A percentile compares a stretch with the other conserved stretches of the same genome.
These are phyloP conservation scores for Fusarium burgessii DNA, from an alignment of 2,329 filamentous ascomycete species.

Conservation along the genomic window DNA sequence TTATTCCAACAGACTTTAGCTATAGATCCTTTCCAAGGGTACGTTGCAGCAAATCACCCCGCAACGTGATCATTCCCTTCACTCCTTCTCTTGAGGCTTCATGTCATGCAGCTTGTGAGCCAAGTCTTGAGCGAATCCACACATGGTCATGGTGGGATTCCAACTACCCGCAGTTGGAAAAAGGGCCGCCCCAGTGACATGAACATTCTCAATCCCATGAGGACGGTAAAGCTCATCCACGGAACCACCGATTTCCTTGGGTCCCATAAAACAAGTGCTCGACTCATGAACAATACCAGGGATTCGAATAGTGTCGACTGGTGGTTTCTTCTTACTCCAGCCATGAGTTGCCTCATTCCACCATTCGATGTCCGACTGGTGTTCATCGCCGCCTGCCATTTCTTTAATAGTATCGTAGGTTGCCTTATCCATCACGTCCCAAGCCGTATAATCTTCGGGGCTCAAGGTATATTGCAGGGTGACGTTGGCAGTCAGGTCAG, in stretches of 20 bases:
- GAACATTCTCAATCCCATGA: constrained; percentile 4
- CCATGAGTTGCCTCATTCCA: background rate
- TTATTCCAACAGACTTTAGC: too few species aligned
- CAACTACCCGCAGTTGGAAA: constrained; percentile 4
- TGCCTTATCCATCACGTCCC: background rate
- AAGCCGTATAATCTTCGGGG: background rate
- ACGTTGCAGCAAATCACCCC: background rate
- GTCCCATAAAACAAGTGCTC: constrained; percentile 1
- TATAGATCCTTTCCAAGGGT: too few species aligned
- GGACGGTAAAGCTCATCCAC: background rate
- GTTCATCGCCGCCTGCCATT: background rate
- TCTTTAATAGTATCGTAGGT: background rate
- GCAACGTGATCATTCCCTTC: background rate
- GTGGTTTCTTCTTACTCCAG: background rate
- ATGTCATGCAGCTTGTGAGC: background rate
- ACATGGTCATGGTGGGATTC: constrained; percentile 3
- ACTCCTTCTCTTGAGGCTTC: background rate
- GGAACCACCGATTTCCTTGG: background rate
- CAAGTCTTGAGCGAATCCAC: background rate
- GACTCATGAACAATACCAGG: constrained; percentile 1
- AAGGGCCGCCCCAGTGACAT: background rate
- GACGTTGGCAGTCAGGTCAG: background rate
- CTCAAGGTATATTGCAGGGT: background rate
- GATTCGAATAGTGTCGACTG: background rate
- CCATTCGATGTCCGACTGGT: background rate